Evolutionary conservation across 257 asterid genomes (phyloP), one percentile per base, ranked within the genome.

Genomic region (Ilex asprella): DNA sequence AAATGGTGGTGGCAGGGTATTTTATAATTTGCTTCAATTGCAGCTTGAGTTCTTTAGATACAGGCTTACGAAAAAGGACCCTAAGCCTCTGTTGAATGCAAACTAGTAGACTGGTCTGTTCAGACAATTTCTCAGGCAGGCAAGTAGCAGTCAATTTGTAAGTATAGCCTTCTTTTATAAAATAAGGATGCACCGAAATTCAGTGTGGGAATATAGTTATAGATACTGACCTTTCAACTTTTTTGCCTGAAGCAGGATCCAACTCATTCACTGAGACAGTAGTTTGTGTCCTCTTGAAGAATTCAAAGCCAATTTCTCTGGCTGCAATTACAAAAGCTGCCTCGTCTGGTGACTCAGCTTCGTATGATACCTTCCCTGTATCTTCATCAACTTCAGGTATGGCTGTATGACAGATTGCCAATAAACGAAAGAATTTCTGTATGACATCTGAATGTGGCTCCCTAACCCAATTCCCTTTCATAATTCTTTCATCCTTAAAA

Each of bases 341-440:
- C 76, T 91, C 98, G 65, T 91, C 98, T 9, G 98, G 98, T 32
- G 98, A 91, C 69, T 91, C 98, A 12, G 98, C 98, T 77, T 91
- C 98, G 61, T 91, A 91, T 1, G 80, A 81, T 16, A 86, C 82
- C 61, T 72, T 86, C 39, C 91, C 86, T 0, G 81, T 79, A 35
- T 56, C 67, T 35, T 84, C 96, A 66, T 91, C 89, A 12, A 86
- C 80, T 39, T 91, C 98, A 39, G 98, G 98, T 58, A 91, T 88
- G 13, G 89, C 97, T 6, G 99, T 92, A 68, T 92, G 99, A 69
- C 99, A 92, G 29, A 92, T 79, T 16, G 97, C 90, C 70, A 89
- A 69, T 43, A 92, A 67, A 9, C 86, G 93, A 62, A 85, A 83
- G 77, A 89, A 92, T 35, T 77, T 81, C 79, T 79, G 95, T 68